Base-by-base conservation (phyloP, 2,329 filamentous ascomycete genomes). In the Ophidiomyces ophidiicola region DNA sequence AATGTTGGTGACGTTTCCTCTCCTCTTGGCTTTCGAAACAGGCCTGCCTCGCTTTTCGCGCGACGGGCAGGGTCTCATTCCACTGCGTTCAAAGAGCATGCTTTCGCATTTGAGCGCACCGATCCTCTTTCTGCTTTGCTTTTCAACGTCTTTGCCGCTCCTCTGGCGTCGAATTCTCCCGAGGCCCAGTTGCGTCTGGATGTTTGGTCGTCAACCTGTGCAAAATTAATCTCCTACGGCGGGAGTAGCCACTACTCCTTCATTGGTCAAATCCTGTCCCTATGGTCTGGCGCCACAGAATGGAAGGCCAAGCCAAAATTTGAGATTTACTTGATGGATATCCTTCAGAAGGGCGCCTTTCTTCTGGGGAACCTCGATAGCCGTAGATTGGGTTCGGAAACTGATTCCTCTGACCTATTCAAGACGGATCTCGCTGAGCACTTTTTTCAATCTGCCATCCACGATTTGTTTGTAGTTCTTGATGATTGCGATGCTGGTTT, bases 321-420 rank as follows among this genome's bases (percentile, higher is more conserved):
- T 69, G 87, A 94, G 62, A 82, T 85, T 62, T 96, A 88, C 58
- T 73, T 98, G 8, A 90, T 94, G 82, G 83, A 90, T 56, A 84
- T 92, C 44, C 73, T 98, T 21, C 84, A 94, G 61, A 82, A 92
- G 51, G 90, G 90, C 48, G 81, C 86, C 26, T 94, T 94, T 55
- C 69, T 96, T 42, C 69, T 94, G 50, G 86, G 94, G 54, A 79
- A 82, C 54, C 78, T 83, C 52, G 82, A 87, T 58, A 81, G 86
- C 54, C 78, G 44, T 70, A 80, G 47, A 72, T 80, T 60, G 78
- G 85, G 60, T 67, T 53, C 82, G 28, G 78, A 80, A 40, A 71
- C 78, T 46, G 82, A 82, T 65, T 78, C 78, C 46, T 53, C 57
- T 42, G 62, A 65, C 42, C 74, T 78, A 42, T 82, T 88, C 57